phyloP scores from a whole-genome alignment of 192 early-diverging fungal genomes.

The Gaertneriomyces semiglobifer region DNA sequence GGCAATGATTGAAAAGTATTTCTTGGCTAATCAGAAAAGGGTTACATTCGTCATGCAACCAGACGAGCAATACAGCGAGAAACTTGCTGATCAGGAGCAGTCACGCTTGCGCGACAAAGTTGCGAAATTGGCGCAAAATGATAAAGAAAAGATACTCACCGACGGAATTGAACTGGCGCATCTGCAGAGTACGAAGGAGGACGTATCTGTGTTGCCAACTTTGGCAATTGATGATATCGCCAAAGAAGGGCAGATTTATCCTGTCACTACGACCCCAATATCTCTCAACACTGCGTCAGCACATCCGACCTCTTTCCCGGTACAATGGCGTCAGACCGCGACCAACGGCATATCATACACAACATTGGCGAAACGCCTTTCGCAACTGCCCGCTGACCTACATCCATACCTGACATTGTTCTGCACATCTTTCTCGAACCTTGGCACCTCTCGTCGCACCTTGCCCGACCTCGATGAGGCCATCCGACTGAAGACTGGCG shows the following conservation, averaged over 20 bases:
- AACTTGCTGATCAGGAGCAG: conserved; percentile 62
- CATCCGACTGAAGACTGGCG: conserved; percentile 80
- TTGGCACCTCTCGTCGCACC: conserved; percentile 40
- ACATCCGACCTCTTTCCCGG: conserved; percentile 44
- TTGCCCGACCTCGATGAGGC: conserved; percentile 86
- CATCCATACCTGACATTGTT: conserved; percentile 24
- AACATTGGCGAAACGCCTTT: conserved; percentile 60
- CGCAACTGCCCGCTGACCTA: conserved; percentile 9
- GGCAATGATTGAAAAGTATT: conserved; percentile 66
- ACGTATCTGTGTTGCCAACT: conserved; percentile 79
- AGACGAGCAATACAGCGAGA: conserved; percentile 57
- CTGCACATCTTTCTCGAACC: conserved; percentile 32
- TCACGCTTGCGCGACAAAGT: conserved; percentile 62
- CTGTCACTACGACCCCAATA: conserved; percentile 45
- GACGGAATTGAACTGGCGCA: conserved; percentile 66
- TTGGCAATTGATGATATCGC: conserved; percentile 77
- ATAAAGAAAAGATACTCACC: conserved; percentile 57
- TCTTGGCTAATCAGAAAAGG: conserved; percentile 74
- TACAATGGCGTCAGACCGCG: conserved; percentile 72
- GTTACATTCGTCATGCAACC: conserved; percentile 84
- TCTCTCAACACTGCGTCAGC: background rate
- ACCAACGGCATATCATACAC: conserved; percentile 95
- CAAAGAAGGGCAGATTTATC: conserved; percentile 54
- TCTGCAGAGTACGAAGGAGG: conserved; percentile 72
- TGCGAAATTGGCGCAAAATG: conserved; percentile 52